These are phyloP conservation scores for Amanita pseudoporphyria DNA, from an alignment of 768 basidiomycete species.

Conservation along the genomic window DNA sequence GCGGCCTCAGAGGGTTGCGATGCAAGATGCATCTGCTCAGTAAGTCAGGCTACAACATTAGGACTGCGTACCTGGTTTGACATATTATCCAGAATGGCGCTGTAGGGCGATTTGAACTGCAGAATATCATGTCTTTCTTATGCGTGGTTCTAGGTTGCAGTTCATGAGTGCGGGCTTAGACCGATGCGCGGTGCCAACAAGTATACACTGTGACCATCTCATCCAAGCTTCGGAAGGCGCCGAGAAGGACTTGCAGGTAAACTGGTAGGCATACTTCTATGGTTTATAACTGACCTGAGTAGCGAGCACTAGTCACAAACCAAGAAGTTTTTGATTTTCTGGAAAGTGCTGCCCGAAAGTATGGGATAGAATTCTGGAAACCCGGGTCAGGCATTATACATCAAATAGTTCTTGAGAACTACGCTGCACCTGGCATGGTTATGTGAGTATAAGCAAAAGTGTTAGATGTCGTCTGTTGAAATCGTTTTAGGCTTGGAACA, in stretches of 20 bases:
- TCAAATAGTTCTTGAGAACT: constrained; percentile 97
- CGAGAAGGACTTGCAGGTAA: constrained; percentile 72
- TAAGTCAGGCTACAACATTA: constrained; percentile 28
- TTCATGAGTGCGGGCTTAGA: constrained; percentile 95
- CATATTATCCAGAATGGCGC: constrained; percentile 54
- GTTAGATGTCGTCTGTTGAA: constrained; percentile 2
- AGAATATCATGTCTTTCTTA: background rate
- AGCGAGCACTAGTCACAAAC: constrained; percentile 83
- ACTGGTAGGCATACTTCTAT: background rate
- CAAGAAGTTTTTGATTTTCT: constrained; percentile 98
- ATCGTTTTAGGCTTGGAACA: constrained; percentile 60
- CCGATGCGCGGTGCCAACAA: constrained; percentile 76
- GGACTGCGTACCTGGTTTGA: constrained; percentile 9
- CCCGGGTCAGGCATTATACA: constrained; percentile 97
- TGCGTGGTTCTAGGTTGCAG: constrained; percentile 52
- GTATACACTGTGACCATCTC: constrained; percentile 97
- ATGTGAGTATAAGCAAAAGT: constrained; percentile 42
- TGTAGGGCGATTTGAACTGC: constrained; percentile 37
- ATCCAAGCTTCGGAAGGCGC: constrained; percentile 93
- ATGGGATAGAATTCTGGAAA: constrained; percentile 96
- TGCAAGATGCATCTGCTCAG: constrained; percentile 94
- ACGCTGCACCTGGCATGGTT: constrained; percentile 90
- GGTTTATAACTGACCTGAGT: constrained; percentile 4
- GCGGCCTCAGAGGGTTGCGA: constrained; percentile 87
- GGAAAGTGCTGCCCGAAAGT: constrained; percentile 82